Percentiles rank a stretch among this genome's conserved stretches.
Evolutionary conservation across 305 asterid genomes (phyloP).

Genomic region (Fraxinus xanthoxyloides): DNA sequence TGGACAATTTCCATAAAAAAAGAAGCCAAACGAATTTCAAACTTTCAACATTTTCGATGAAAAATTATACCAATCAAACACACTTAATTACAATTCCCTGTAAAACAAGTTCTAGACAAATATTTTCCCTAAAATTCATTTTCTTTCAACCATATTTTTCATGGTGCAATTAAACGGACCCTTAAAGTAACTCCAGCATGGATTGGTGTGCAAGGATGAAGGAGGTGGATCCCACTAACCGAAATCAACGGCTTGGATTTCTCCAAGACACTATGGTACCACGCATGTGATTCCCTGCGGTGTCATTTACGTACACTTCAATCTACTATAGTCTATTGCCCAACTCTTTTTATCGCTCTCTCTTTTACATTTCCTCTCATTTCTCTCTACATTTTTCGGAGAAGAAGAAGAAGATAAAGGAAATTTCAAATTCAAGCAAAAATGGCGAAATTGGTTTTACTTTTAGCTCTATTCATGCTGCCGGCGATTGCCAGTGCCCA

Average conservation of each 20-base stretch:
- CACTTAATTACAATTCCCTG: no score
- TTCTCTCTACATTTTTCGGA: not conserved
- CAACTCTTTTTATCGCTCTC: constrained; percentile 5
- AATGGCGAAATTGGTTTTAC: constrained; percentile 45
- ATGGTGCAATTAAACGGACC: no score
- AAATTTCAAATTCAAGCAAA: not conserved
- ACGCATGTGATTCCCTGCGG: constrained; percentile 42
- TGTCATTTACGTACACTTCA: not conserved
- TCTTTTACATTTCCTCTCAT: not conserved
- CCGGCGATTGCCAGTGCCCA: constrained; percentile 39
- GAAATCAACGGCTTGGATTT: constrained; percentile 20
- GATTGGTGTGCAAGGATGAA: not conserved
- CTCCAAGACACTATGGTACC: constrained; percentile 32
- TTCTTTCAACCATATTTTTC: no score
- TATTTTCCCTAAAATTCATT: no score
- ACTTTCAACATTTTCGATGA: no score
- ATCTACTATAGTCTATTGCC: not conserved
- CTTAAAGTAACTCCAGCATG: not conserved
- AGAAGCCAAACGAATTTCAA: no score
- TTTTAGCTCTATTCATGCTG: constrained; percentile 44
- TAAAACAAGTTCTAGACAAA: no score
- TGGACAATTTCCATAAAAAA: no score
- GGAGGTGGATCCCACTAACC: constrained; percentile 38
- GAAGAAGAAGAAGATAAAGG: not conserved
- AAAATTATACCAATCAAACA: no score